Base-by-base conservation (phyloP, 164 flowering plant species). In the Nymphaea thermarum region DNA sequence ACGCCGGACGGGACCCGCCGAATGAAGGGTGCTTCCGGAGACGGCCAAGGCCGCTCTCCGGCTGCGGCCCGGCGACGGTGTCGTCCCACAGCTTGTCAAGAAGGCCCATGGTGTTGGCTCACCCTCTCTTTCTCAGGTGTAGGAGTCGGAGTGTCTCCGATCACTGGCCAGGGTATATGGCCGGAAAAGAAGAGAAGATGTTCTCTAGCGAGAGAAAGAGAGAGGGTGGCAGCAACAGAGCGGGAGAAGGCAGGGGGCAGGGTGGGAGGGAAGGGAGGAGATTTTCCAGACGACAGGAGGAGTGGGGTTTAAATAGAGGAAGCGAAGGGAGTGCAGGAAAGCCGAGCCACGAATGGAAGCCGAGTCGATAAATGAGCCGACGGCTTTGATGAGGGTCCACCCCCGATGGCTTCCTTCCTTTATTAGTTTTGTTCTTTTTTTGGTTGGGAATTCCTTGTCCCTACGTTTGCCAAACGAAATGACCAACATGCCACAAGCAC, bases 51-150 rank as follows among this genome's bases (percentile, higher is more conserved):
- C 90, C 91, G 10, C 75, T 45, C 0, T 87, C 92, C 3, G 97
- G 95, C 4, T 76, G 62, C 0, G 97, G 97, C 0, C 97, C 95
- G 64, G 97, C 97, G 4, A 91, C 71, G 42, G 93, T 91, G 70
- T 88, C 97, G 77, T 91, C 95, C 97, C 97, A 88, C 0, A 88
- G 83, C 79, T 82, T 81, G 70, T 88, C 82, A 0, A 91, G 85
- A 57, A 88, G 85, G 62, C 89, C 91, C 97, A 88, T 86, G 64
- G n/a, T 62, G 4, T 6, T 8, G 14, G 14, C 12, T 18, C 44
- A 3, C 44, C 6, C 44, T 64, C 42, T 41, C 14, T 64, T 64
- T 64, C 15, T 62, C 64, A 14, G 43, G 42, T 8, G 18, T 15
- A 62, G 36, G 42, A 62, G 36, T 18, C 41, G 64, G 64, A 62